Evolutionary conservation across 1,284 basidiomycete genomes (phyloP).

Genomic region (Ceraceosorus guamensis): DNA sequence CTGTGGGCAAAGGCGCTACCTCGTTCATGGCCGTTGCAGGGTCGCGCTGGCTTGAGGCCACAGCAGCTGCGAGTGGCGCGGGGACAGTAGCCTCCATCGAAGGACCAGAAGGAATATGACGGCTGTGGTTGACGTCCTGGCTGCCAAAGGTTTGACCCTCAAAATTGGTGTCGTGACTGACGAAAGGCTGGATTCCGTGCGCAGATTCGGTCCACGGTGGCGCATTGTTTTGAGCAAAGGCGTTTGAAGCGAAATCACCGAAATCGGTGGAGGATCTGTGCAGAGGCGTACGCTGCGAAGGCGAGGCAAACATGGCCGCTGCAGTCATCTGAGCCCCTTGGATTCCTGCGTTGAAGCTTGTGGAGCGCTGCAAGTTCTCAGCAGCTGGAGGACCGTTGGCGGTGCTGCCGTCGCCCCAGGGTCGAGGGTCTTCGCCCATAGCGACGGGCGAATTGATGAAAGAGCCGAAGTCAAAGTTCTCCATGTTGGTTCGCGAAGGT

Average conservation of each 20-base stretch:
- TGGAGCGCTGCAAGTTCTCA: background rate
- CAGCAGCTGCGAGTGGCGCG: background rate
- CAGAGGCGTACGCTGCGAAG: background rate
- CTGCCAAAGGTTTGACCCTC: background rate
- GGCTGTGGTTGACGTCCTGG: background rate
- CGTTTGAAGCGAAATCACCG: background rate
- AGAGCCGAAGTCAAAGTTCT: slow-evolving; percentile 12
- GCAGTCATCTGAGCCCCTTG: too few species aligned
- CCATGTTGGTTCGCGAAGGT: too few species aligned
- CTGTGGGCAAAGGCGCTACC: background rate
- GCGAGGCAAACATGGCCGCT: background rate
- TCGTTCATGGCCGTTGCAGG: background rate
- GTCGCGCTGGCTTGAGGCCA: background rate
- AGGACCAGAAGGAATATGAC: too few species aligned
- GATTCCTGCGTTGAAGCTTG: background rate
- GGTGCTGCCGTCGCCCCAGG: background rate
- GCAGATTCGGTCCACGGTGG: background rate
- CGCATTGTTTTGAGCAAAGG: background rate
- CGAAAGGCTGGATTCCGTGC: too few species aligned
- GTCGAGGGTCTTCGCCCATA: background rate
- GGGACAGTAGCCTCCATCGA: background rate
- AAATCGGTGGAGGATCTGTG: background rate
- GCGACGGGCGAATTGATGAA: slow-evolving; percentile 12
- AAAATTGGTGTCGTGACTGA: too few species aligned
- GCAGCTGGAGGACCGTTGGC: background rate